Evolutionary conservation across 2,329 filamentous ascomycete genomes (phyloP), one percentile per base, ranked within the genome.

Genomic region (Penicillium corylophilum): DNA sequence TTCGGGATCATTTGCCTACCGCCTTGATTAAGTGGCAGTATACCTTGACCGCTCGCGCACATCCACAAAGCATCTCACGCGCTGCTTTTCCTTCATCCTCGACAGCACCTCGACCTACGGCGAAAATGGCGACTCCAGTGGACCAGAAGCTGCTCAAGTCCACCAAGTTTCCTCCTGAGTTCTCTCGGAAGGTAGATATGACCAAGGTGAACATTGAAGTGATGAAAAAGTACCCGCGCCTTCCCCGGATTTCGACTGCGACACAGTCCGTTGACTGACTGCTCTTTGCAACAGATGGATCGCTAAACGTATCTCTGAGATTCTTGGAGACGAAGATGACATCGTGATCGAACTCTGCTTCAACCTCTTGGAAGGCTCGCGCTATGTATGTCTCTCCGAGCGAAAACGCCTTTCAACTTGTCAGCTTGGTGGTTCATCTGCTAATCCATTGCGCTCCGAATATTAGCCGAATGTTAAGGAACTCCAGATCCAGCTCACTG

Each of bases 151-250:
- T 95, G 65, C 78, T 96, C 50, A 89, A 87, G 80, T 86, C 87
- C 72, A 97, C 92, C 50, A 96, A 95, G 69, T 97, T 96, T 59
- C 94, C 94, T 41, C 82, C 87, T 7, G 91, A 96, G 68, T 99
- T 97, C 76, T 93, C 83, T 69, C 86, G 89, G 70, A 96, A 96
- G 78, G 94, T 99, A 59, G 92, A 99, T 77, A 96, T 95, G 84
- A 84, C 86, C 63, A 97, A 97, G 77, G 91, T 99, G 73, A 96
- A 99, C 70, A 80, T 96, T 45, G 90, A 95, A 72, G 89, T 99
- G 50, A 95, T 99, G 85, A 96, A 96, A 81, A 95, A 94, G 89
- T 95, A 70, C 67, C 86, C 75, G 54, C 33, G 8, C 26, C 29
- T 50, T 57, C 52, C 54, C 50, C 54, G 29, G 45, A 42, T 44